A percentile compares a stretch with the other conserved stretches of the same genome.
phyloP scores from a whole-genome alignment of 2,329 filamentous ascomycete genomes.

The Aspergillus sp. region DNA sequence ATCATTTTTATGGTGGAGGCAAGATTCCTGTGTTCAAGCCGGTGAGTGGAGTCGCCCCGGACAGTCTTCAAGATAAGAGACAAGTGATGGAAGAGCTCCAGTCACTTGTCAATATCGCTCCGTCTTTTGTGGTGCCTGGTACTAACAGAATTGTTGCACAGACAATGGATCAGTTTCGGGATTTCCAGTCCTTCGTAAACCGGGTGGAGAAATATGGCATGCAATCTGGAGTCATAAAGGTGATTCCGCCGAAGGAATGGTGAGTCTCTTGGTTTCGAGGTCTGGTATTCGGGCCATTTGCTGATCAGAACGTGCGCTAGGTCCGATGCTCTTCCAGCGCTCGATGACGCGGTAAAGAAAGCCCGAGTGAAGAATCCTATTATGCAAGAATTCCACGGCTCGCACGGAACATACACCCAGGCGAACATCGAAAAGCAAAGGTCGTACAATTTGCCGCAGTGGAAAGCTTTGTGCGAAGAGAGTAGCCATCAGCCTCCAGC shows the following conservation, averaged over 20 bases:
- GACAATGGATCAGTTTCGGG: slow-evolving; percentile 87
- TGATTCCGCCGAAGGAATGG: slow-evolving; percentile 91
- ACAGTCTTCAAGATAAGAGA: neutral
- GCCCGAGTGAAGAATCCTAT: slow-evolving; percentile 95
- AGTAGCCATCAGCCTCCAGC: slow-evolving; percentile 94
- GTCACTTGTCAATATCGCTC: no score
- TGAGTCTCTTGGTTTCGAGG: slow-evolving; percentile 36
- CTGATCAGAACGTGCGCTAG: slow-evolving; percentile 26
- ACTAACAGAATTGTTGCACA: slow-evolving; percentile 18
- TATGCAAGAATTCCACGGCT: slow-evolving; percentile 95
- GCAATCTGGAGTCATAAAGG: slow-evolving; percentile 94
- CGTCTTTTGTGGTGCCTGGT: neutral
- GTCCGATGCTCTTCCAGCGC: slow-evolving; percentile 60
- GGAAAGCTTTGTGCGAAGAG: slow-evolving; percentile 87
- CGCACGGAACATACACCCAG: slow-evolving; percentile 89
- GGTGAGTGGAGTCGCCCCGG: slow-evolving; percentile 36
- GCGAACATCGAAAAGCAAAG: slow-evolving; percentile 94
- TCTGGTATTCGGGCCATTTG: slow-evolving; percentile 1
- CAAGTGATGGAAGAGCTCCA: neutral
- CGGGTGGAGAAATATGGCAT: slow-evolving; percentile 92
- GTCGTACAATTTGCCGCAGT: slow-evolving; percentile 93
- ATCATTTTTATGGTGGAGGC: slow-evolving; percentile 74
- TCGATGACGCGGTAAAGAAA: slow-evolving; percentile 80
- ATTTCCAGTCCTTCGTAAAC: slow-evolving; percentile 85
- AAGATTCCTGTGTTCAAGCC: slow-evolving; percentile 91